Evolutionary conservation across 352 stramenopile species (phyloP).

Genomic region (Phytophthora constricta): DNA sequence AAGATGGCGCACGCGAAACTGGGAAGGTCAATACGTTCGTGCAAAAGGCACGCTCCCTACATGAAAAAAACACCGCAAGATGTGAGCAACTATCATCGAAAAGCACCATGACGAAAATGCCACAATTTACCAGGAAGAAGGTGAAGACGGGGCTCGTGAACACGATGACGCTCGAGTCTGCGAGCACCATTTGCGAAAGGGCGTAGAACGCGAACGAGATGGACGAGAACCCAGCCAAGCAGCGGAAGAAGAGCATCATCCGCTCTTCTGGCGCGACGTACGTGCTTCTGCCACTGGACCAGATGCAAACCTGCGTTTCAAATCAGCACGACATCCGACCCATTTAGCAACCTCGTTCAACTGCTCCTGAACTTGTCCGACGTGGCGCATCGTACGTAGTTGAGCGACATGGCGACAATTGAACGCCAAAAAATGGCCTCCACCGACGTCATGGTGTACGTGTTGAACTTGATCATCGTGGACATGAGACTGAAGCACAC

Average conservation of each 20-base stretch:
- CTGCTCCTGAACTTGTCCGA: neutral
- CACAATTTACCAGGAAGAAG: conserved; percentile 63
- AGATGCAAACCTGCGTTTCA: conserved; percentile 32
- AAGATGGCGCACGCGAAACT: conserved; percentile 52
- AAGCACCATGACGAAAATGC: neutral
- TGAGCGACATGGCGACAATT: conserved; percentile 55
- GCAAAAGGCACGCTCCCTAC: conserved; percentile 50
- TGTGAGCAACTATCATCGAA: too few species aligned
- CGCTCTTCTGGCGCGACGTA: conserved; percentile 58
- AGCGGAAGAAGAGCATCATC: conserved; percentile 69
- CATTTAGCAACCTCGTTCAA: neutral
- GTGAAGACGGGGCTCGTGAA: conserved; percentile 80
- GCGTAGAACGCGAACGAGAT: conserved; percentile 83
- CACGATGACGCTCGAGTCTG: conserved; percentile 73
- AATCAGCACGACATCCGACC: neutral
- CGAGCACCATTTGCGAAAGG: conserved; percentile 80
- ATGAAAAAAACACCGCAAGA: neutral
- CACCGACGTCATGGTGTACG: conserved; percentile 78
- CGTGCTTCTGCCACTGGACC: conserved; percentile 56
- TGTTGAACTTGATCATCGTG: conserved; percentile 80
- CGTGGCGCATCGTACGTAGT: conserved; percentile 54
- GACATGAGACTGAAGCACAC: conserved; percentile 89
- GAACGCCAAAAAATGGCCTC: conserved; percentile 86
- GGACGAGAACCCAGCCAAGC: conserved; percentile 68
- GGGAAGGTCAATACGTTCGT: conserved; percentile 51